Evolutionary conservation across 2,329 filamentous ascomycete genomes (phyloP).

Genomic region (Nannizziopsis barbatae): DNA sequence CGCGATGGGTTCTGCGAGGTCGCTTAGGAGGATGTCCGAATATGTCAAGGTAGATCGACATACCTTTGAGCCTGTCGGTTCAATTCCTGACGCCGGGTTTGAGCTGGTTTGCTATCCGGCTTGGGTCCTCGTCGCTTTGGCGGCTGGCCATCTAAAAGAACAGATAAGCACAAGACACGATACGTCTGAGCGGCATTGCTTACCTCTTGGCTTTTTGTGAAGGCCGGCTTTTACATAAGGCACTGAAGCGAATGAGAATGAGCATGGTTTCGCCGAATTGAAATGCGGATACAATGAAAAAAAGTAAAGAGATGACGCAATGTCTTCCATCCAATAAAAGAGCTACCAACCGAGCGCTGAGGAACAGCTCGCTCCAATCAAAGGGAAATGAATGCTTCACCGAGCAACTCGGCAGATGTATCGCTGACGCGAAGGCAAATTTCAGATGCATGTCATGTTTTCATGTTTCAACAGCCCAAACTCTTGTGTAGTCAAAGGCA

Average conservation of each 20-base stretch:
- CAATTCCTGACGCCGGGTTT: conserved; percentile 83
- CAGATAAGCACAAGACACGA: neutral
- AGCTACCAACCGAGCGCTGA: neutral
- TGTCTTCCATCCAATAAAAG: conserved; percentile 1
- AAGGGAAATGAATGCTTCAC: neutral
- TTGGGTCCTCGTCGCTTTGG: conserved; percentile 89
- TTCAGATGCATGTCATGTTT: too few species aligned
- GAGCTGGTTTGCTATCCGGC: conserved; percentile 86
- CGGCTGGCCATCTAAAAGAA: conserved; percentile 59
- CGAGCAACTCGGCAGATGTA: neutral
- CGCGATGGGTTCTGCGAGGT: conserved; percentile 69
- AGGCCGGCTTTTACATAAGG: conserved; percentile 1
- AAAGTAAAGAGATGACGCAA: neutral
- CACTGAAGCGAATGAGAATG: neutral
- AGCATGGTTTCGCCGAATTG: conserved; percentile 1
- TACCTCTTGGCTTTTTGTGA: conserved; percentile 9
- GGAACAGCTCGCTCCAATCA: neutral
- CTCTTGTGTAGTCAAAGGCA: too few species aligned
- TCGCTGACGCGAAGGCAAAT: neutral
- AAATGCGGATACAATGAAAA: too few species aligned
- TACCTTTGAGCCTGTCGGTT: conserved; percentile 93
- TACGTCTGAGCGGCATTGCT: neutral
- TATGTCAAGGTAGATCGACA: neutral
- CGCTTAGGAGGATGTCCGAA: conserved; percentile 8
- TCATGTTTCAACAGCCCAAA: too few species aligned